phyloP scores from a whole-genome alignment of 2,329 filamentous ascomycete genomes.

The Penicillium freii region DNA sequence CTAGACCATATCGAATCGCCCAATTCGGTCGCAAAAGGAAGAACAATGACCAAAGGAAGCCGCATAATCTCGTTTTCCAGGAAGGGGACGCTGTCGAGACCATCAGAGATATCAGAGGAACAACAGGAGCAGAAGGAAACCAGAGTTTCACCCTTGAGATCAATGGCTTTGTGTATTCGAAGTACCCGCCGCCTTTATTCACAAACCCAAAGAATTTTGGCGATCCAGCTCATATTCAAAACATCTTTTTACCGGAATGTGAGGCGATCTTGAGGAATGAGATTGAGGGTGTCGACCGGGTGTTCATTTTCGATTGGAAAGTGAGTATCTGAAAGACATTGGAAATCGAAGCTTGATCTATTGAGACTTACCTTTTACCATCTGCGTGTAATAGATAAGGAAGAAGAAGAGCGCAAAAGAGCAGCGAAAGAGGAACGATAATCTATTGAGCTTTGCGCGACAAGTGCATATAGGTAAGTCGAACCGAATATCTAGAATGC shows the following conservation, averaged over 20 bases:
- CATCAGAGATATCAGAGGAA: background rate
- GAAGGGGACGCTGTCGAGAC: background rate
- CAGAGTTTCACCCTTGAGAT: background rate
- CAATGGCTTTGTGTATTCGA: background rate
- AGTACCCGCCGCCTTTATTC: background rate
- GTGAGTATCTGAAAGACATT: background rate
- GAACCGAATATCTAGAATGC: background rate
- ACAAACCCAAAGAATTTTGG: conserved; percentile 2
- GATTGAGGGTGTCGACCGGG: background rate
- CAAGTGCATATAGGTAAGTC: conserved; percentile 11
- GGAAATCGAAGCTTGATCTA: background rate
- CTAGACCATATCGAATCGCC: conserved; percentile 7
- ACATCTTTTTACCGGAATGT: conserved; percentile 12
- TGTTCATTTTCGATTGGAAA: conserved; percentile 13
- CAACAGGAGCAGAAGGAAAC: background rate
- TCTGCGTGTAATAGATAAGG: conserved; percentile 1
- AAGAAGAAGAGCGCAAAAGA: conserved; percentile 13
- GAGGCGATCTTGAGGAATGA: conserved; percentile 9
- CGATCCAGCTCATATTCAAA: conserved; percentile 3
- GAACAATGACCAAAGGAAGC: background rate
- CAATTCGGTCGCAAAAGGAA: conserved; percentile 1
- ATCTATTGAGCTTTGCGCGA: conserved; percentile 6
- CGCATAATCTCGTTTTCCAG: background rate
- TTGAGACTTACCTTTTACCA: background rate
- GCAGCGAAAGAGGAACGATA: conserved; percentile 1